Evolutionary conservation across 2,329 filamentous ascomycete genomes (phyloP).

Genomic region (Neonectria sp.): DNA sequence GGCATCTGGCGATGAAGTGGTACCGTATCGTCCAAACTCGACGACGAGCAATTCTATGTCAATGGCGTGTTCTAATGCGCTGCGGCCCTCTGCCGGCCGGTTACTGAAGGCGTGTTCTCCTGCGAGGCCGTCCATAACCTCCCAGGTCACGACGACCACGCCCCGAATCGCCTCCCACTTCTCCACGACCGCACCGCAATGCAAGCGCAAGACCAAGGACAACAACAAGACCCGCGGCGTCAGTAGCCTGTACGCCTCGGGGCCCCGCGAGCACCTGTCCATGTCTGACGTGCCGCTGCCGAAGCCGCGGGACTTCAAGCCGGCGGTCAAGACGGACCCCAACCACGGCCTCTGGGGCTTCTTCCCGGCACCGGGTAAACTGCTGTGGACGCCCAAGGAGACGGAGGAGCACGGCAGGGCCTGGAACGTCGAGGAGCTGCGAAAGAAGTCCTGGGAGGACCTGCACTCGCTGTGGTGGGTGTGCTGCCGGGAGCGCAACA

Average conservation of each 20-base stretch:
- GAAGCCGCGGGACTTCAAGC: constrained; percentile 74
- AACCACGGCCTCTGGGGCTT: constrained; percentile 95
- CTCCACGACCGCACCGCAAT: constrained; percentile 69
- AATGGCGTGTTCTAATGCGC: constrained; percentile 50
- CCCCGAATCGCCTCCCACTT: constrained; percentile 54
- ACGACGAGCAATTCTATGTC: constrained; percentile 38
- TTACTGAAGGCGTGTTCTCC: constrained; percentile 37
- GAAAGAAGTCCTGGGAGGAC: constrained; percentile 93
- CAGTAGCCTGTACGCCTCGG: constrained; percentile 84
- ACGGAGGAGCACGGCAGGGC: constrained; percentile 81
- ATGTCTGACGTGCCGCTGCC: constrained; percentile 82
- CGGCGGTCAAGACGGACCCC: constrained; percentile 72
- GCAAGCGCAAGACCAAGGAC: constrained; percentile 73
- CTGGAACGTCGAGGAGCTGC: constrained; percentile 89
- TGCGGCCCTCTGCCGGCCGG: constrained; percentile 48
- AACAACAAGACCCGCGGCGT: constrained; percentile 86
- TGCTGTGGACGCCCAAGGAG: constrained; percentile 81
- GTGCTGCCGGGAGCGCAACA: constrained; percentile 91
- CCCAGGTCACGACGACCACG: constrained; percentile 28
- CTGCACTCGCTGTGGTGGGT: constrained; percentile 95
- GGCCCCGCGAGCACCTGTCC: constrained; percentile 80
- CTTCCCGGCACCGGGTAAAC: constrained; percentile 79
- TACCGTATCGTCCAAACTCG: constrained; percentile 29
- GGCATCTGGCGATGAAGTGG: constrained; percentile 30
- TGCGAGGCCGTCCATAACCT: constrained; percentile 23